These are phyloP conservation scores for Claviceps pazoutovae DNA, from an alignment of 2,329 filamentous ascomycete genomes.

Conservation along the genomic window DNA sequence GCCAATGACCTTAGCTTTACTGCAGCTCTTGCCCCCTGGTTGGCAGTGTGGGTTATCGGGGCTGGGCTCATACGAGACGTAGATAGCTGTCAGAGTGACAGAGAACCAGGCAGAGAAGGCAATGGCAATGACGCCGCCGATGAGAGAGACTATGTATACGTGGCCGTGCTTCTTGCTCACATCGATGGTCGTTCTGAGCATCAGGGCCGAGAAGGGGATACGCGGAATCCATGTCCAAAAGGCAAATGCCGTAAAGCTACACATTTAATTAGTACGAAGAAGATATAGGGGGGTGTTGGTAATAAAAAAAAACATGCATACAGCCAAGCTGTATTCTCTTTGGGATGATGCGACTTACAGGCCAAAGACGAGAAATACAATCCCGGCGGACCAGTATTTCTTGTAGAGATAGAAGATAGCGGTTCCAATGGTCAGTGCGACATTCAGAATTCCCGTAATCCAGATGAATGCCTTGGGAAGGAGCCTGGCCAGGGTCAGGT, in stretches of 20 bases:
- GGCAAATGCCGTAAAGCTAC: slow-evolving; percentile 10
- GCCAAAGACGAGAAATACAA: slow-evolving; percentile 68
- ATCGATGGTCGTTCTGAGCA: slow-evolving; percentile 77
- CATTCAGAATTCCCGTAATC: slow-evolving; percentile 80
- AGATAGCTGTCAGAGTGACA: slow-evolving; percentile 73
- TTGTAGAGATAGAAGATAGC: slow-evolving; percentile 73
- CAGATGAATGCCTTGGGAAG: slow-evolving; percentile 89
- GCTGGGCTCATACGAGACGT: slow-evolving; percentile 65
- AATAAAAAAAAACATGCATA: not conserved
- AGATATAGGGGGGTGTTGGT: not conserved
- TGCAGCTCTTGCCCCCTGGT: slow-evolving; percentile 45
- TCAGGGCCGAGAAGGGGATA: slow-evolving; percentile 82
- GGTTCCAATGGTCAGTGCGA: slow-evolving; percentile 70
- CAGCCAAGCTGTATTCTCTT: too few species aligned
- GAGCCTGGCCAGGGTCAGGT: slow-evolving; percentile 59
- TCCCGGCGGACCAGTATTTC: slow-evolving; percentile 68
- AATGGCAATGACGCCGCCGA: slow-evolving; percentile 64
- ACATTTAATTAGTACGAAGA: not conserved
- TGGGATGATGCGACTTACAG: slow-evolving; percentile 1
- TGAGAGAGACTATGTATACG: slow-evolving; percentile 71
- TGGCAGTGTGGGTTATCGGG: slow-evolving; percentile 37
- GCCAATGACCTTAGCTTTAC: slow-evolving; percentile 65
- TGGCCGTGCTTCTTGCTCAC: slow-evolving; percentile 74
- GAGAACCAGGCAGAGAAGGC: slow-evolving; percentile 76
- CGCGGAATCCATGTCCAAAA: slow-evolving; percentile 82